Conservation (phyloP, 257 asterid genomes). For the Plantago major region DNA sequence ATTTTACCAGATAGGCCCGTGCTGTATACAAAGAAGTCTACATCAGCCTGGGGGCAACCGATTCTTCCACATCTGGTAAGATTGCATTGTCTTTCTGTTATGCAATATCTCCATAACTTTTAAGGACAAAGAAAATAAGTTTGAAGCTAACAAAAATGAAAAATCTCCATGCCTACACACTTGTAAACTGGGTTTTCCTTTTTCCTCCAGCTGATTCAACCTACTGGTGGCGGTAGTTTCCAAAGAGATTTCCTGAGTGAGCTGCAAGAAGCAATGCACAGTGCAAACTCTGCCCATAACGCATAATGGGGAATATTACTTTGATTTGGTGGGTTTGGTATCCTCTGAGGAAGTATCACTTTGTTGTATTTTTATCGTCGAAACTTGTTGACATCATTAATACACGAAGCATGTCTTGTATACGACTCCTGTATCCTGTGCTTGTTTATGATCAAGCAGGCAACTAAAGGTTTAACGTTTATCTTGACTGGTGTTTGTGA, state of each 20-base stretch:
- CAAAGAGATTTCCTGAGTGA: slow-evolving; percentile 77
- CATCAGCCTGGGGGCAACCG: slow-evolving; percentile 63
- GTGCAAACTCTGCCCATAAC: slow-evolving; percentile 39
- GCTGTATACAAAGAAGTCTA: slow-evolving; percentile 49
- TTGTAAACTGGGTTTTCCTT: slow-evolving; percentile 10
- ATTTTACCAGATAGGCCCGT: slow-evolving; percentile 68
- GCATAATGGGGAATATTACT: slow-evolving; percentile 25
- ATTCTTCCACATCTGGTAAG: slow-evolving; percentile 81
- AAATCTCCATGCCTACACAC: neutral
- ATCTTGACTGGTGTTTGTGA: neutral
- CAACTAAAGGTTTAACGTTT: slow-evolving; percentile 1
- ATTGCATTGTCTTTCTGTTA: slow-evolving; percentile 12
- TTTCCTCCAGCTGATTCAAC: slow-evolving; percentile 47
- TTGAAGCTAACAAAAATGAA: neutral
- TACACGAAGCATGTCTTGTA: slow-evolving; percentile 16
- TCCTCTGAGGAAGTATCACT: slow-evolving; percentile 17
- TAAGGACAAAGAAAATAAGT: neutral
- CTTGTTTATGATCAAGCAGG: slow-evolving; percentile 21
- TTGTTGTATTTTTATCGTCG: slow-evolving; percentile 17
- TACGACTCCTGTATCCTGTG: slow-evolving; percentile 20
- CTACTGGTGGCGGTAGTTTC: slow-evolving; percentile 40
- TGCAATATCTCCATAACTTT: slow-evolving; percentile 1
- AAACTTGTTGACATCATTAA: slow-evolving; percentile 22
- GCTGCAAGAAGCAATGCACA: slow-evolving; percentile 62
- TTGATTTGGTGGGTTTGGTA: slow-evolving; percentile 21